A percentile compares a stretch with the other conserved stretches of the same genome.
phyloP scores from a whole-genome alignment of 2,329 filamentous ascomycete genomes.

The Byssoonygena ceratinophila region DNA sequence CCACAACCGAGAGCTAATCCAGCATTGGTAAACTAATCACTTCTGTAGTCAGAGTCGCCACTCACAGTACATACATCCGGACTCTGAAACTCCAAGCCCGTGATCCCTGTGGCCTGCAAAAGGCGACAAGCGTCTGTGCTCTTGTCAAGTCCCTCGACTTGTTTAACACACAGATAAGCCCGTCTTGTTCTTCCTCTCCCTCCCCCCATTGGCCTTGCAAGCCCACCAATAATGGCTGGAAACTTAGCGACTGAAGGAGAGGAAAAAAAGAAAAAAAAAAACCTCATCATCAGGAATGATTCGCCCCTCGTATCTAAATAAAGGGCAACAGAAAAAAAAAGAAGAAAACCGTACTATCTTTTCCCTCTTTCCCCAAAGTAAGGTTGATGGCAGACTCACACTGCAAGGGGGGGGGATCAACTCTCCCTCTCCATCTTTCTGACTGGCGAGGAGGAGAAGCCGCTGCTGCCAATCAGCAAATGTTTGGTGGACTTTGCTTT shows the following conservation, averaged over 20 bases:
- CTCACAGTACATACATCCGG: too few species aligned
- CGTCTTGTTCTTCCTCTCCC: not conserved
- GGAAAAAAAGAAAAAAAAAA: not conserved
- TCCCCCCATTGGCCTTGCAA: not conserved
- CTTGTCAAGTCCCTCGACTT: not conserved
- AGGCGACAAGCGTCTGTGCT: not conserved
- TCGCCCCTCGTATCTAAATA: conserved; percentile 11
- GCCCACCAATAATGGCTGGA: conserved; percentile 2
- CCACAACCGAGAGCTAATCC: not conserved
- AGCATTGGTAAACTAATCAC: not conserved
- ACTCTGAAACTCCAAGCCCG: conserved; percentile 4
- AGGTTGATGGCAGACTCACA: not conserved
- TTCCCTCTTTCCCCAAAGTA: not conserved
- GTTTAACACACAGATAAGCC: not conserved
- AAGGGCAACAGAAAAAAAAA: not conserved
- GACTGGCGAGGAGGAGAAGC: not conserved
- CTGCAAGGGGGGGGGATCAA: not conserved
- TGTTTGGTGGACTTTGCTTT: not conserved
- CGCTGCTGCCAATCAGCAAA: not conserved
- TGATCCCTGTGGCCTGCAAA: not conserved
- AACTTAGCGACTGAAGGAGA: conserved; percentile 1
- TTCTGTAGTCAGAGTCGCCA: not conserved
- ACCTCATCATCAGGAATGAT: not conserved
- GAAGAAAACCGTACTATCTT: too few species aligned
- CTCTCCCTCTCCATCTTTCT: not conserved